These are phyloP conservation scores for Alternaria tenuissima DNA, from an alignment of 2,329 filamentous ascomycete species.

Conservation along the genomic window DNA sequence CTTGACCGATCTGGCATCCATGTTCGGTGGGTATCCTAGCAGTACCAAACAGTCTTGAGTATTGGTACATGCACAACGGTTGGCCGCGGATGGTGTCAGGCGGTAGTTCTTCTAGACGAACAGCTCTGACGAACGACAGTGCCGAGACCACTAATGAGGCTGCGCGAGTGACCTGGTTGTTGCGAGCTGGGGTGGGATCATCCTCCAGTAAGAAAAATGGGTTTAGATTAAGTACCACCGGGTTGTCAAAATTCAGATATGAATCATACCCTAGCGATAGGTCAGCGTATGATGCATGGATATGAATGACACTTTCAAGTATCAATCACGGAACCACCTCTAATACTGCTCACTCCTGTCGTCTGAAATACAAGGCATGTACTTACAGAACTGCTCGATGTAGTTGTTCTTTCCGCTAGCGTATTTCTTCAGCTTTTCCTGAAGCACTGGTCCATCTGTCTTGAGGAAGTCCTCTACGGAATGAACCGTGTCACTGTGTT, in stretches of 20 bases:
- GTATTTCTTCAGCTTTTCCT: constrained; percentile 90
- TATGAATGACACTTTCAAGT: constrained; percentile 7
- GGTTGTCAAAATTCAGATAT: constrained; percentile 97
- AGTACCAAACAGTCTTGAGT: constrained; percentile 92
- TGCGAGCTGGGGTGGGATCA: constrained; percentile 93
- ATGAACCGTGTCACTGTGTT: constrained; percentile 81
- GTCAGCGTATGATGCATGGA: constrained; percentile 31
- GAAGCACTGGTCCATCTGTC: constrained; percentile 81
- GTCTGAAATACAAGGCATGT: not conserved
- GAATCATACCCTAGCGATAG: constrained; percentile 86
- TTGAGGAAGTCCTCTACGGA: constrained; percentile 85
- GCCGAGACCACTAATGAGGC: constrained; percentile 91
- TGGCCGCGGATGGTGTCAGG: constrained; percentile 85
- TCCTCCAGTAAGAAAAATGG: constrained; percentile 98
- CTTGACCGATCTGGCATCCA: constrained; percentile 95
- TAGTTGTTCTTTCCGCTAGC: constrained; percentile 92
- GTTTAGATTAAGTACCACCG: constrained; percentile 95
- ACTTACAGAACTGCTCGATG: constrained; percentile 97
- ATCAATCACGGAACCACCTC: constrained; percentile 16
- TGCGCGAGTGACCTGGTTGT: constrained; percentile 94
- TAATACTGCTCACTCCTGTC: not conserved
- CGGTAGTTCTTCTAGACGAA: constrained; percentile 89
- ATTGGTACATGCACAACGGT: constrained; percentile 97
- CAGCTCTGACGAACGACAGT: constrained; percentile 89
- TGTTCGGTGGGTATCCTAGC: constrained; percentile 92